Conservation (phyloP, 768 basidiomycete genomes). For the Agaricus sinodeliciosus region DNA sequence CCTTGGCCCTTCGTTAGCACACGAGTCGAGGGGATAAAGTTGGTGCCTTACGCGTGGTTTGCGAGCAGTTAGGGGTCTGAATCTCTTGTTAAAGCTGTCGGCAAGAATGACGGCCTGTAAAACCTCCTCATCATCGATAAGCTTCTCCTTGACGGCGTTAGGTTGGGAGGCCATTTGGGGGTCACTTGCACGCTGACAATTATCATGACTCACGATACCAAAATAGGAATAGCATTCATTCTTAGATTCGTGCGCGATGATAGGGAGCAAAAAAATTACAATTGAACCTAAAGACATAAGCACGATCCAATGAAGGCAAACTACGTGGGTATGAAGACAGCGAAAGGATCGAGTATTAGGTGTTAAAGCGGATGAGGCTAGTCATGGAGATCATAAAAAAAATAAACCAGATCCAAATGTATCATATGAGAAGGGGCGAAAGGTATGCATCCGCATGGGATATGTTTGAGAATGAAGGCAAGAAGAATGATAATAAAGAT, state of each 20-base stretch:
- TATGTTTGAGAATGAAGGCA: slow-evolving; percentile 27
- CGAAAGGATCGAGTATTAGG: slow-evolving; percentile 65
- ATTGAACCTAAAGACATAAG: slow-evolving; percentile 50
- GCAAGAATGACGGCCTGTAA: slow-evolving; percentile 94
- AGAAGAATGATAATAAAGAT: slow-evolving; percentile 26
- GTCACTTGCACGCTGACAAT: slow-evolving; percentile 1
- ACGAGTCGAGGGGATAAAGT: slow-evolving; percentile 8
- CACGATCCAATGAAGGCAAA: slow-evolving; percentile 52
- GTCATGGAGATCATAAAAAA: slow-evolving; percentile 60
- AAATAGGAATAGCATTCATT: slow-evolving; percentile 11
- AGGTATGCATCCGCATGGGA: slow-evolving; percentile 31
- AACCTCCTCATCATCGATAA: slow-evolving; percentile 67
- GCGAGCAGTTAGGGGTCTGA: slow-evolving; percentile 81
- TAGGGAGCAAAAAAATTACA: slow-evolving; percentile 43
- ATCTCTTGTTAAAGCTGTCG: slow-evolving; percentile 93
- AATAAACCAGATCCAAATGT: slow-evolving; percentile 56
- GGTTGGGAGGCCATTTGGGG: slow-evolving; percentile 60
- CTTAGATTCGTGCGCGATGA: slow-evolving; percentile 10
- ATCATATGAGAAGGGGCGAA: slow-evolving; percentile 33
- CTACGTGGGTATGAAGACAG: slow-evolving; percentile 51
- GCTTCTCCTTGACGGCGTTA: slow-evolving; percentile 50
- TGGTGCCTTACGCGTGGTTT: slow-evolving; percentile 69
- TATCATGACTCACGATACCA: slow-evolving; percentile 20
- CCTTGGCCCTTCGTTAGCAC: slow-evolving; percentile 15
- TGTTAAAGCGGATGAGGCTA: slow-evolving; percentile 53